Conservation (phyloP, 768 basidiomycete species). For the Imleria badia region DNA sequence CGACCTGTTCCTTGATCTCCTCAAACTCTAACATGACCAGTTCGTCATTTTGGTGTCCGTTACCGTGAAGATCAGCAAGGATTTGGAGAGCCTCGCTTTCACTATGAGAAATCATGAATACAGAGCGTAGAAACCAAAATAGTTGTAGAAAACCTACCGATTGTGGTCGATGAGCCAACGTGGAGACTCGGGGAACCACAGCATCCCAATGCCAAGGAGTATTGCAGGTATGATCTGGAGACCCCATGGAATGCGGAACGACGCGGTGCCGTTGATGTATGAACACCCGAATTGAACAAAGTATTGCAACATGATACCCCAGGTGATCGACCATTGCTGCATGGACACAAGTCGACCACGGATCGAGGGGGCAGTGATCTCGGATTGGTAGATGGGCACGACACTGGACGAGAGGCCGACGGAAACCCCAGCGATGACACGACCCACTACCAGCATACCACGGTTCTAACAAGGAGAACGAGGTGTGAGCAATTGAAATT, state of each 20-base stretch:
- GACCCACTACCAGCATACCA: constrained; percentile 72
- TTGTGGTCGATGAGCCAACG: constrained; percentile 69
- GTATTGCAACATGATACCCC: constrained; percentile 77
- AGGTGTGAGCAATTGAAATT: background rate
- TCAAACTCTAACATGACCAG: constrained; percentile 70
- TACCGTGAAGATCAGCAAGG: constrained; percentile 70
- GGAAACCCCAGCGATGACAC: constrained; percentile 65
- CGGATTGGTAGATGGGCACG: constrained; percentile 75
- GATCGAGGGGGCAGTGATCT: constrained; percentile 69
- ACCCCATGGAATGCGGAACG: constrained; percentile 81
- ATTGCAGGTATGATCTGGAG: constrained; percentile 79
- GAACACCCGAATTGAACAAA: constrained; percentile 77
- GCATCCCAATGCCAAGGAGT: constrained; percentile 65
- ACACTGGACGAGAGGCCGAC: constrained; percentile 66
- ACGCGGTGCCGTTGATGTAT: constrained; percentile 60
- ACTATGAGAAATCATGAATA: constrained; percentile 12
- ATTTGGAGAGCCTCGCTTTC: constrained; percentile 65
- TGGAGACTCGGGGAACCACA: constrained; percentile 66
- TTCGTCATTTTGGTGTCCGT: constrained; percentile 53
- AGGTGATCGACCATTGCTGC: constrained; percentile 80
- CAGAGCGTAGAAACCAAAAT: background rate
- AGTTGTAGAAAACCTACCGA: constrained; percentile 33
- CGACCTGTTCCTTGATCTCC: constrained; percentile 58
- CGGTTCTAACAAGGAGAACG: constrained; percentile 44
- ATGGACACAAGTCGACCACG: constrained; percentile 74